phyloP scores from a whole-genome alignment of 305 asterid species.

The Fraxinus sp. region DNA sequence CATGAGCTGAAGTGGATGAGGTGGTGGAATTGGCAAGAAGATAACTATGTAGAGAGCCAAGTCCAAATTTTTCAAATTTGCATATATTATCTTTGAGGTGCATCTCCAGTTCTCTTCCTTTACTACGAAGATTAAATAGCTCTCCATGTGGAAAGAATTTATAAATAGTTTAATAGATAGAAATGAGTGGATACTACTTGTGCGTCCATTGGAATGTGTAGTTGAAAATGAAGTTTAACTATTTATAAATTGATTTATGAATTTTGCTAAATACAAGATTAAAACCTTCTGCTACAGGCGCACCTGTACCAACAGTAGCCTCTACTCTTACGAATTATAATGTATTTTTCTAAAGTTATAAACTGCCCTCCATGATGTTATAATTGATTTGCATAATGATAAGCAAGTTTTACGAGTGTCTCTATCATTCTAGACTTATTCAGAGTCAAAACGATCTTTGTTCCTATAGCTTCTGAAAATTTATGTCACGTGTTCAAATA shows the following conservation, averaged over 20 bases:
- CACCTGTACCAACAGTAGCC: neutral
- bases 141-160: neutral
- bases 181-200: neutral
- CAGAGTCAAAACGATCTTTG: neutral
- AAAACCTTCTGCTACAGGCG: neutral
- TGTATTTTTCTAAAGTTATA: neutral
- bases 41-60: neutral
- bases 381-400: neutral
- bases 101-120: neutral
- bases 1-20: neutral
- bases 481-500: neutral
- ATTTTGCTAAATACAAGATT: neutral
- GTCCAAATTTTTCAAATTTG: neutral
- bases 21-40: neutral
- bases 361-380: neutral
- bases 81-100: neutral
- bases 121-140: neutral
- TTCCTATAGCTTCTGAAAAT: neutral
- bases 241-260: neutral
- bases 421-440: constrained; percentile 4
- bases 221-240: neutral
- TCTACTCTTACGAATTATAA: neutral
- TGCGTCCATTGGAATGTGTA: neutral
- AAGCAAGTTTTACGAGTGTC: neutral
- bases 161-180: neutral